Conservation (phyloP, 2,329 filamentous ascomycete species). For the Kalaharituber pfeilii region DNA sequence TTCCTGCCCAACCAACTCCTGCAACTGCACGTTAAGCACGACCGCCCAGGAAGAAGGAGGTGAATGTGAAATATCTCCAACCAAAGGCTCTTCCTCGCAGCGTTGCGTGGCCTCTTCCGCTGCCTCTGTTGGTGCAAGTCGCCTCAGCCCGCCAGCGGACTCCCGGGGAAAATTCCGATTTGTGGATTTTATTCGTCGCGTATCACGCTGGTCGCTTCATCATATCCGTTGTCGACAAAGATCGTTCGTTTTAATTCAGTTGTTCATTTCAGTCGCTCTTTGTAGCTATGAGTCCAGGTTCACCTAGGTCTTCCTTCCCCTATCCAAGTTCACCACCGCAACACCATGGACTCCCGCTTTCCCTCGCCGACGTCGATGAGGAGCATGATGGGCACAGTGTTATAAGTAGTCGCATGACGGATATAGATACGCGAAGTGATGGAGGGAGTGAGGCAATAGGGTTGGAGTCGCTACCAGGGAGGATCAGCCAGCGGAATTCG, state of each 20-base stretch:
- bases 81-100: too few relatives aligned
- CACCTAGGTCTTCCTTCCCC: not conserved
- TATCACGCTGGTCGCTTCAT: not conserved
- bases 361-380: slow-evolving; percentile 30
- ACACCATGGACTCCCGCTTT: slow-evolving; percentile 19
- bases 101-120: too few relatives aligned
- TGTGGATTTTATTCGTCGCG: not conserved
- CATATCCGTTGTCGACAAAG: not conserved
- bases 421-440: slow-evolving; percentile 41
- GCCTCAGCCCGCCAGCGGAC: too few relatives aligned
- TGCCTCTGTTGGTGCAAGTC: too few relatives aligned
- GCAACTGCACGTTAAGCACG: too few relatives aligned
- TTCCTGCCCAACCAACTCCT: too few relatives aligned
- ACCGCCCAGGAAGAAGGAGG: too few relatives aligned
- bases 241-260: not conserved
- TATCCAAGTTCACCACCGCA: slow-evolving; percentile 10
- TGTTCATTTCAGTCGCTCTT: not conserved
- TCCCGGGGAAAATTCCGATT: not conserved
- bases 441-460: slow-evolving; percentile 34
- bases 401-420: slow-evolving; percentile 58
- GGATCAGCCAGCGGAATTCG: slow-evolving; percentile 18
- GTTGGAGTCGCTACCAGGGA: slow-evolving; percentile 22
- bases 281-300: not conserved
- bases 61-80: too few relatives aligned
- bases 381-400: slow-evolving; percentile 35